Percentiles rank a stretch among this genome's conserved stretches.
phyloP scores from a whole-genome alignment of 495 filamentous ascomycete species.

The Penicillium taxi region DNA sequence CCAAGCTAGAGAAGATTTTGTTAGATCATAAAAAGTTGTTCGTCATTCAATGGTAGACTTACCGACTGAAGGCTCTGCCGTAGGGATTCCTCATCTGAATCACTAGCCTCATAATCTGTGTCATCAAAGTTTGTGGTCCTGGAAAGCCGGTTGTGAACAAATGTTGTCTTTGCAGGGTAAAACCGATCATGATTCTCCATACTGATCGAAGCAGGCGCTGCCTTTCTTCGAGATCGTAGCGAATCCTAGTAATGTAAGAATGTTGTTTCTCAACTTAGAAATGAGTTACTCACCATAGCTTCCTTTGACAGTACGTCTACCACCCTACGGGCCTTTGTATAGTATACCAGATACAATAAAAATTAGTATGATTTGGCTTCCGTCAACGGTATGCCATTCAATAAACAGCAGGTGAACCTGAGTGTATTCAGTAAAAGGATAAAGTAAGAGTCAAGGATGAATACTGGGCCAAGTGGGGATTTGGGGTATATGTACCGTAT shows the following conservation, averaged over 20 bases:
- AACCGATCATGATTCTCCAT: constrained; percentile 6
- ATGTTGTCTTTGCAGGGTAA: constrained; percentile 2
- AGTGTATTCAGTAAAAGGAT: too few species aligned
- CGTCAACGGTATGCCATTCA: too few species aligned
- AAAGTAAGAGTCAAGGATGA: background rate
- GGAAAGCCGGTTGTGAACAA: constrained; percentile 28
- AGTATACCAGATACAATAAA: too few species aligned
- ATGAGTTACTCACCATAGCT: background rate
- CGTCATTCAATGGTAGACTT: constrained; percentile 7
- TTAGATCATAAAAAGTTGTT: too few species aligned
- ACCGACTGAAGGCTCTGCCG: constrained; percentile 37
- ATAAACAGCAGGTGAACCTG: too few species aligned
- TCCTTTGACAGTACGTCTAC: background rate
- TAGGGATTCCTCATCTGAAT: constrained; percentile 54
- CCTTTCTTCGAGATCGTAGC: constrained; percentile 12
- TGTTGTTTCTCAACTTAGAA: background rate
- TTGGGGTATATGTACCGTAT: constrained; percentile 3
- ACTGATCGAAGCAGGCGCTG: constrained; percentile 9
- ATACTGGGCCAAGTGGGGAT: background rate
- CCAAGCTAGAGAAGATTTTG: constrained; percentile 12
- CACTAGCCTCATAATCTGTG: constrained; percentile 63
- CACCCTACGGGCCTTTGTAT: too few species aligned
- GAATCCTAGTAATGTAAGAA: constrained; percentile 6
- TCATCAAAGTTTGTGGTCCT: constrained; percentile 65
- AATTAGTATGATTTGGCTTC: too few species aligned